Evolutionary conservation across 1,139 yeast species (phyloP).

Genomic region (Schwanniomyces etchellsii): DNA sequence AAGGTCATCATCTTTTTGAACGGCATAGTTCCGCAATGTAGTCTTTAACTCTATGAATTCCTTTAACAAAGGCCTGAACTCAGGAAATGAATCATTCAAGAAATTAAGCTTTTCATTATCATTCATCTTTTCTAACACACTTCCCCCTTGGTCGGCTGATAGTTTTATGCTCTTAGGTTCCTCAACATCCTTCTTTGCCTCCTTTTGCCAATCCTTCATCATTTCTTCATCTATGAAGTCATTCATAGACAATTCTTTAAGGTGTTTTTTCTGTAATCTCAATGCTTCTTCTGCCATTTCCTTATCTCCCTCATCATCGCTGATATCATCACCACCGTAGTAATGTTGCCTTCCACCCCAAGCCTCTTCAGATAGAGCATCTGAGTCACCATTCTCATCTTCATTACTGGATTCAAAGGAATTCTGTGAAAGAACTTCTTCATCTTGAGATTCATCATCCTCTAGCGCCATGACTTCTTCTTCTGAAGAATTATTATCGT

Average conservation of each 20-base stretch:
- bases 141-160: conserved; percentile 20
- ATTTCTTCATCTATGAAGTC: conserved; percentile 84
- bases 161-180: conserved; percentile 13
- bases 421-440: conserved; percentile 15
- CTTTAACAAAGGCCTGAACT: conserved; percentile 67
- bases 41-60: conserved; percentile 53
- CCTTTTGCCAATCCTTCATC: conserved; percentile 62
- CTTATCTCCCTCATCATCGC: conserved; percentile 71
- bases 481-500: conserved; percentile 32
- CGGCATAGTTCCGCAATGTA: conserved; percentile 27
- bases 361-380: conserved; percentile 44
- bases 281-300: conserved; percentile 85
- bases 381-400: conserved; percentile 28
- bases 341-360: conserved; percentile 84
- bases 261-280: conserved; percentile 79
- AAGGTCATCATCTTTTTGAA: conserved; percentile 25
- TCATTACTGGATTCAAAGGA: conserved; percentile 20
- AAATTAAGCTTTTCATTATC: conserved; percentile 40
- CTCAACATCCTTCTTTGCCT: conserved; percentile 27
- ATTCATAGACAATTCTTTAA: conserved; percentile 72
- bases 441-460: conserved; percentile 20
- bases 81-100: conserved; percentile 68
- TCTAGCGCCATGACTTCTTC: conserved; percentile 23
- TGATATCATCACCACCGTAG: conserved; percentile 75
- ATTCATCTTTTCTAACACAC: conserved; percentile 21